These are phyloP conservation scores for Yamadazyma phyllophila DNA, from an alignment of 805 yeast genomes.

Conservation along the genomic window DNA sequence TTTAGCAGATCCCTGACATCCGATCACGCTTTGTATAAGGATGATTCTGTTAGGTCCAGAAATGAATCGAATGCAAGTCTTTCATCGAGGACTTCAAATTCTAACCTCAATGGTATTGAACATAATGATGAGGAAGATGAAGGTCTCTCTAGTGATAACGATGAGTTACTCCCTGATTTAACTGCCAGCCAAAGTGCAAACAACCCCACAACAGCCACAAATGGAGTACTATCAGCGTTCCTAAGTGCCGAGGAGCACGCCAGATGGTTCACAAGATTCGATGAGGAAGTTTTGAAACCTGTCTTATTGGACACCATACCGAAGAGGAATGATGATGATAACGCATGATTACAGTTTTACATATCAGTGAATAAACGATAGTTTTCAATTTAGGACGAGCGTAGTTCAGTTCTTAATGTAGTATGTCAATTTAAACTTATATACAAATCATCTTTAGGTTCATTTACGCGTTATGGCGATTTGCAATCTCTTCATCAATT, in stretches of 20 bases:
- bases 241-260: slow-evolving; percentile 68
- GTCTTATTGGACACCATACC: slow-evolving; percentile 70
- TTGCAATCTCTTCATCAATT: slow-evolving; percentile 57
- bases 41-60: slow-evolving; percentile 25
- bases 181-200: background rate
- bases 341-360: background rate
- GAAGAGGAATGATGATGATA: slow-evolving; percentile 14
- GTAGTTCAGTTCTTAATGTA: background rate
- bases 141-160: slow-evolving; percentile 30
- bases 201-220: slow-evolving; percentile 6
- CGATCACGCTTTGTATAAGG: slow-evolving; percentile 17
- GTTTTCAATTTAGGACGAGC: no score
- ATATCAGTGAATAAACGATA: no score
- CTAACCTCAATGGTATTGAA: slow-evolving; percentile 18
- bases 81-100: background rate
- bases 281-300: slow-evolving; percentile 90
- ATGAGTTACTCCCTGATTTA: slow-evolving; percentile 27
- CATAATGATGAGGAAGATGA: slow-evolving; percentile 21
- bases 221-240: slow-evolving; percentile 40
- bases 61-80: slow-evolving; percentile 29
- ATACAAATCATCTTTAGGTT: background rate
- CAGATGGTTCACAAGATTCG: slow-evolving; percentile 90
- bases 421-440: slow-evolving; percentile 1
- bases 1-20: slow-evolving; percentile 6
- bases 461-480: background rate